Percentiles rank a stretch among this genome's conserved stretches.
Conservation (phyloP, 148 eudicot species). For the Fagopyrum homotropicum region DNA sequence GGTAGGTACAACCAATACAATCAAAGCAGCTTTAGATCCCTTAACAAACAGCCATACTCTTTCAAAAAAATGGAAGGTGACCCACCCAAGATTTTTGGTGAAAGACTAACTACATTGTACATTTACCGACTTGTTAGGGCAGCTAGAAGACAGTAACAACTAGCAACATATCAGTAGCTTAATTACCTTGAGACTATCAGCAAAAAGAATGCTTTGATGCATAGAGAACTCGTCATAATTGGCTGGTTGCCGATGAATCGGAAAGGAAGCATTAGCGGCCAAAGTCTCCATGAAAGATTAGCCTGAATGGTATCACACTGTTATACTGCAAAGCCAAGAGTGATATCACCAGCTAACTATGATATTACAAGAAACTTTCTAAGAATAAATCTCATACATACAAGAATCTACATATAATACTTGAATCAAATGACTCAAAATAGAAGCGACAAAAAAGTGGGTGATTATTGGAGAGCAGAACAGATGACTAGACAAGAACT, state of each 20-base stretch:
- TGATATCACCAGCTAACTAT: neutral
- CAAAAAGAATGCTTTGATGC: conserved; percentile 83
- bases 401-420: neutral
- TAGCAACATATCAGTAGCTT: neutral
- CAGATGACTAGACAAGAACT: neutral
- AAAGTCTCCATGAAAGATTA: conserved; percentile 43
- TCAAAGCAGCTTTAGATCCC: neutral
- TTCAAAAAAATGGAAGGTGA: neutral
- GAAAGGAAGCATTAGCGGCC: conserved; percentile 29
- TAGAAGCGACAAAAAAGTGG: neutral
- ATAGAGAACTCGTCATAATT: conserved; percentile 80
- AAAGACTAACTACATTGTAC: no score
- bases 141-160: neutral
- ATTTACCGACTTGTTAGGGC: no score
- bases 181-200: conserved; percentile 83
- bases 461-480: neutral
- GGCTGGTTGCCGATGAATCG: conserved; percentile 48
- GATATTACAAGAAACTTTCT: no score
- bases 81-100: neutral
- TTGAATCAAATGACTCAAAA: neutral
- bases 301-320: neutral
- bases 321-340: neutral
- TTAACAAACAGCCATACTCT: neutral
- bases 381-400: neutral
- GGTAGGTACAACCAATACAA: neutral